Evolutionary conservation across 768 basidiomycete genomes (phyloP), one percentile per base, ranked within the genome.

Genomic region (Hypholoma sublateritium): DNA sequence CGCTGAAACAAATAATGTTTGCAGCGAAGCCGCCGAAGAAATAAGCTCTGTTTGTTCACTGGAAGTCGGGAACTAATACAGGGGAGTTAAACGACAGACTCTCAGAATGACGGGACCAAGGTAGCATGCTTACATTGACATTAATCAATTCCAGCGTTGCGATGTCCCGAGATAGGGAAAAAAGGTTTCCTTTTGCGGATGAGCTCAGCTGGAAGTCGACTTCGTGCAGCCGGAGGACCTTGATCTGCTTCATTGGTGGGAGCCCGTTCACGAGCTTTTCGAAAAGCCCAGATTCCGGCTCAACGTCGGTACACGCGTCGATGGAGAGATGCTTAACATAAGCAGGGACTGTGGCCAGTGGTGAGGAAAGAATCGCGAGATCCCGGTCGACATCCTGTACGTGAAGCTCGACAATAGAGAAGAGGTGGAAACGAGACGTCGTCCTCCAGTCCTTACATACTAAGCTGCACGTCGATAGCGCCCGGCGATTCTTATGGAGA

Each of bases 371-470:
- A n/a, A 48, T 17, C 4, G 47, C 25, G 13, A 48, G 25, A 28
- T 48, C 47, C 22, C 25, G 47, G 2, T 25, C 25, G 3, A 34
- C 47, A n/a, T 48, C 25, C 47, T 48, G 25, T 1, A 48, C 16
- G 4, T 34, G 47, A n/a, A 28, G 47, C 47, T 48, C 47, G 25
- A 48, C 25, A 8, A n/a, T n/a, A 25, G 25, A 17, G 47, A 66
- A 66, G 25, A 64, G 43, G 53, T 64, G 63, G 50, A 39, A 41
- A n/a, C 61, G 59, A 19, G 54, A 48, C 6, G 42, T 21, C 8
- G 59, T 50, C 0, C 56, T 34, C 65, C 65, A 66, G 16, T 52
- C 24, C 19, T 50, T 55, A 42, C 47, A 53, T 8, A 66, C 61
- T 4, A 66, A 42, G 17, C 55, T 52, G 34, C 61, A 64, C 4